phyloP scores from a whole-genome alignment of 2,329 filamentous ascomycete species.

The Talaromyces atroroseus region DNA sequence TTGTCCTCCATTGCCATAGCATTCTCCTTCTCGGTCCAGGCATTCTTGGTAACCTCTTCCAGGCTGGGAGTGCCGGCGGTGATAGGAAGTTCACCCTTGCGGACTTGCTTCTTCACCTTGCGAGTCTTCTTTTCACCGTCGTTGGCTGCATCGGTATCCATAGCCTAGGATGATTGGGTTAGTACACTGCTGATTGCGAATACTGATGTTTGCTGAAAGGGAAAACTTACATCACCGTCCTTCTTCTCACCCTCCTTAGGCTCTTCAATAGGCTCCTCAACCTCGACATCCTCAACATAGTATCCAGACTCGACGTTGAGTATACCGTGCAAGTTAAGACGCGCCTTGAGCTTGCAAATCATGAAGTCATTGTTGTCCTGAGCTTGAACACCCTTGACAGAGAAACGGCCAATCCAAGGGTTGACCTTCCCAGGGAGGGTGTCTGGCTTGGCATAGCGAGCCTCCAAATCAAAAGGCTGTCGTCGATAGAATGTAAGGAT shows the following conservation, averaged over 20 bases:
- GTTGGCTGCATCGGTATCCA: slow-evolving; percentile 69
- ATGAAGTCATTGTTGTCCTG: slow-evolving; percentile 95
- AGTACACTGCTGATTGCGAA: slow-evolving; percentile 18
- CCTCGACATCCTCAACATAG: slow-evolving; percentile 95
- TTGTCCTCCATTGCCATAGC: slow-evolving; percentile 98
- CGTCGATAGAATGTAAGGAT: slow-evolving; percentile 99
- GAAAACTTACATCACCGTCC: slow-evolving; percentile 52
- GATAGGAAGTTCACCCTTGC: slow-evolving; percentile 91
- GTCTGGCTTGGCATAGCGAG: slow-evolving; percentile 83
- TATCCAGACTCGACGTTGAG: slow-evolving; percentile 96
- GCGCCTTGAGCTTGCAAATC: slow-evolving; percentile 99
- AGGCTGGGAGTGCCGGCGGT: slow-evolving; percentile 76
- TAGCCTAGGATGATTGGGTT: slow-evolving; percentile 57
- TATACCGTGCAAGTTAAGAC: slow-evolving; percentile 92
- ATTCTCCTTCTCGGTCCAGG: slow-evolving; percentile 74
- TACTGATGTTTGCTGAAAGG: neutral
- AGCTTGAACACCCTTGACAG: slow-evolving; percentile 93
- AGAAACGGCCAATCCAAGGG: slow-evolving; percentile 96
- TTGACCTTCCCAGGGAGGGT: slow-evolving; percentile 80
- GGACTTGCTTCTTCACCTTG: slow-evolving; percentile 99
- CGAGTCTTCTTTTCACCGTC: slow-evolving; percentile 75
- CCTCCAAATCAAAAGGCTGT: slow-evolving; percentile 93
- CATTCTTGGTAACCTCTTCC: slow-evolving; percentile 61
- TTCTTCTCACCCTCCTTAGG: slow-evolving; percentile 51
- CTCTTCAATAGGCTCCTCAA: slow-evolving; percentile 85